A percentile compares a stretch with the other conserved stretches of the same genome.
These are phyloP conservation scores for Penicillium sp. DNA, from an alignment of 2,329 filamentous ascomycete species.

Conservation along the genomic window DNA sequence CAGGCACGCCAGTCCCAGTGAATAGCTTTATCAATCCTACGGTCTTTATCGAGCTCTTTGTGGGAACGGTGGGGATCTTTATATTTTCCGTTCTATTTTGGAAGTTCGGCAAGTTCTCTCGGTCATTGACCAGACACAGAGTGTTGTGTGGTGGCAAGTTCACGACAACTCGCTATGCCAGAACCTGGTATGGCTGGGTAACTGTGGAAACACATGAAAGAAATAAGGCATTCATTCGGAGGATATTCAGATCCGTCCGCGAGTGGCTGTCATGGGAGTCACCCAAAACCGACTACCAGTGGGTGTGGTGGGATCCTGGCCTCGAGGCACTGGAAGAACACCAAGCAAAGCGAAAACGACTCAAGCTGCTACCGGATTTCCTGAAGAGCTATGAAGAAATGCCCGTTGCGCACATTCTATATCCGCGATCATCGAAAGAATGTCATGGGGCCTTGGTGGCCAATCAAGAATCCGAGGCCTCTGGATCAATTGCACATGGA, in stretches of 20 bases:
- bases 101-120: constrained; percentile 44
- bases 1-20: constrained; percentile 23
- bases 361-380: constrained; percentile 33
- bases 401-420: constrained; percentile 34
- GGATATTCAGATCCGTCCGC: constrained; percentile 26
- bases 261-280: constrained; percentile 41
- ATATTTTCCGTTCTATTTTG: constrained; percentile 43
- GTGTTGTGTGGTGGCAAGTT: constrained; percentile 39
- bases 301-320: constrained; percentile 48
- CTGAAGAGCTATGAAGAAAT: constrained; percentile 32
- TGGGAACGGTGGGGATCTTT: constrained; percentile 44
- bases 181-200: constrained; percentile 51
- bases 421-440: constrained; percentile 21
- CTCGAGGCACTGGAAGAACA: constrained; percentile 31
- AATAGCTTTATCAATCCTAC: constrained; percentile 35
- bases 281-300: constrained; percentile 40
- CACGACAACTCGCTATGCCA: constrained; percentile 40
- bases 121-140: constrained; percentile 40
- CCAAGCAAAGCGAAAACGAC: constrained; percentile 16
- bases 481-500: neutral
- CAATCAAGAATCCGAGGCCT: neutral
- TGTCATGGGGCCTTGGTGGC: constrained; percentile 12
- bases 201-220: constrained; percentile 36
- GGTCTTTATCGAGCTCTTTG: constrained; percentile 40
- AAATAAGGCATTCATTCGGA: constrained; percentile 32